Evolutionary conservation across 108 stramenopile genomes (phyloP).

Genomic region (Skeletonema menzelii): DNA sequence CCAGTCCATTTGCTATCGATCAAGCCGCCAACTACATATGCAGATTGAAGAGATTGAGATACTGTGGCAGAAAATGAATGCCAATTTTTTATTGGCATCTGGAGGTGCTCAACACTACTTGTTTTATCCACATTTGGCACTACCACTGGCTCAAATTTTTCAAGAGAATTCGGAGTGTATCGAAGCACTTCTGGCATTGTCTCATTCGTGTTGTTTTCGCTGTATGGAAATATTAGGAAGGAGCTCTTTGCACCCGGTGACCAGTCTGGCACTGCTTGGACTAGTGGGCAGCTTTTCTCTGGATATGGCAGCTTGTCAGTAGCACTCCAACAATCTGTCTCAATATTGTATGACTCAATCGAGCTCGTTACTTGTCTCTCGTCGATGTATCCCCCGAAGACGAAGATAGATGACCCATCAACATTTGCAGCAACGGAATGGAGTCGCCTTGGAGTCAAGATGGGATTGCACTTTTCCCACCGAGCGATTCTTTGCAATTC

Average conservation of each 20-base stretch:
- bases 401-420: conserved; percentile 28
- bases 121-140: conserved; percentile 2
- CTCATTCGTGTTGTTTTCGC: neutral
- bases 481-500: neutral
- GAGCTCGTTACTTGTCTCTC: conserved; percentile 26
- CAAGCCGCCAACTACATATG: conserved; percentile 25
- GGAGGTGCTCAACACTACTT: neutral
- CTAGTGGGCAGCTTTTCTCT: conserved; percentile 13
- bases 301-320: conserved; percentile 19
- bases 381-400: conserved; percentile 29
- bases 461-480: conserved; percentile 28
- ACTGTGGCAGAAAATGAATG: conserved; percentile 29
- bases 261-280: conserved; percentile 36
- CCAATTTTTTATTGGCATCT: conserved; percentile 24
- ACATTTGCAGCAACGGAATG: conserved; percentile 30
- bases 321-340: conserved; percentile 13
- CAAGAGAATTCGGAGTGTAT: conserved; percentile 14
- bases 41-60: conserved; percentile 3
- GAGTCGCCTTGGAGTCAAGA: conserved; percentile 28
- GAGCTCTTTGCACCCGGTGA: neutral
- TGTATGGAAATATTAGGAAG: conserved; percentile 34
- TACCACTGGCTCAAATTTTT: conserved; percentile 15
- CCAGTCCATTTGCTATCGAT: conserved; percentile 44
- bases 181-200: conserved; percentile 10
- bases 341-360: conserved; percentile 27